These are phyloP conservation scores for Diversispora eburnea DNA, from an alignment of 192 early-diverging fungal species.

Conservation along the genomic window DNA sequence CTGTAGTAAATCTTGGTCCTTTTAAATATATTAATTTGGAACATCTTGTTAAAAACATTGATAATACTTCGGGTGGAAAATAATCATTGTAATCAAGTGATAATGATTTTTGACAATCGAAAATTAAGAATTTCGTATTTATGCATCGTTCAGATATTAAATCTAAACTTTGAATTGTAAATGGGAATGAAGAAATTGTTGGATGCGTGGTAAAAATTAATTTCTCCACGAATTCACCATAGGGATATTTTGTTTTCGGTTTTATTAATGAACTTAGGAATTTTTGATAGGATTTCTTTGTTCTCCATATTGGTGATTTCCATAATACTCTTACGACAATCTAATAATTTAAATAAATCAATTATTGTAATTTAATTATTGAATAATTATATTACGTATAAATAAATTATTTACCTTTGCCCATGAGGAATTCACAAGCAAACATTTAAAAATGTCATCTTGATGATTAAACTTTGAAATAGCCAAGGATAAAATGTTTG, in stretches of 20 bases:
- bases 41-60: background rate
- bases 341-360: background rate
- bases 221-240: background rate
- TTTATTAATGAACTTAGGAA: background rate
- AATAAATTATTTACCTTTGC: background rate
- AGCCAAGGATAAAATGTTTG: too few species aligned
- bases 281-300: slow-evolving; percentile 5
- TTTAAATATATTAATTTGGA: background rate
- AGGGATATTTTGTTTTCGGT: background rate
- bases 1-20: background rate
- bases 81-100: background rate
- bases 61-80: background rate
- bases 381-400: background rate
- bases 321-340: background rate
- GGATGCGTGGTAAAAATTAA: background rate
- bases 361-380: background rate
- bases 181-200: background rate
- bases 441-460: slow-evolving; percentile 1
- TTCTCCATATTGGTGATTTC: background rate
- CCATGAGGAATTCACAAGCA: background rate
- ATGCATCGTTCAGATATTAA: background rate
- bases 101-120: background rate
- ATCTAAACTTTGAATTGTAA: background rate
- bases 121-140: background rate
- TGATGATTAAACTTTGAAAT: background rate